A percentile compares a stretch with the other conserved stretches of the same genome.
Conservation (phyloP, 2,329 filamentous ascomycete species). For the Periconia sp. region DNA sequence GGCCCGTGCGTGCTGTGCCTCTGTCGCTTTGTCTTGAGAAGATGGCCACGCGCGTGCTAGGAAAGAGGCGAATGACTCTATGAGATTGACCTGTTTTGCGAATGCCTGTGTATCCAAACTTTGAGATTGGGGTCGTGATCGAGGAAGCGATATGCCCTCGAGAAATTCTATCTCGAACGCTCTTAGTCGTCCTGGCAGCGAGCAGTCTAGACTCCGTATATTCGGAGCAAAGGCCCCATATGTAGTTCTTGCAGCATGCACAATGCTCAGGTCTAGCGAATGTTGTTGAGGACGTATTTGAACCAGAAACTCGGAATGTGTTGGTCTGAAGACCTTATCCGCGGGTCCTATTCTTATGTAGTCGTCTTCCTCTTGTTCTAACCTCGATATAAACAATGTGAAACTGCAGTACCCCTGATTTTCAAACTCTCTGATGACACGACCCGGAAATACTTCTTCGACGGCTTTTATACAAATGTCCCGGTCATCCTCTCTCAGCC, state of each 20-base stretch:
- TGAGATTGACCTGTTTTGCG: slow-evolving; percentile 24
- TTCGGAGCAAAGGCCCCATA: slow-evolving; percentile 34
- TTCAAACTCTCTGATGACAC: slow-evolving; percentile 16
- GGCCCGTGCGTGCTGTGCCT: slow-evolving; percentile 11
- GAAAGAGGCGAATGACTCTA: slow-evolving; percentile 35
- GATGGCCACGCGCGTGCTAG: slow-evolving; percentile 32
- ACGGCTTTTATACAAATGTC: slow-evolving; percentile 16
- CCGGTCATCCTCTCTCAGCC: slow-evolving; percentile 13
- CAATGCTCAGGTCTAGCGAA: slow-evolving; percentile 26
- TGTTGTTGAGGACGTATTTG: slow-evolving; percentile 36
- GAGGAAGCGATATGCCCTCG: slow-evolving; percentile 28
- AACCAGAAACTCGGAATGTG: slow-evolving; percentile 18
- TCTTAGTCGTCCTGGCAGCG: slow-evolving; percentile 16
- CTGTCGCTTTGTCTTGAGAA: background rate
- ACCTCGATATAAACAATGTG: slow-evolving; percentile 19
- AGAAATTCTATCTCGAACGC: slow-evolving; percentile 36
- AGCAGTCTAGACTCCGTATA: slow-evolving; percentile 11
- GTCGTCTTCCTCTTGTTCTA: too few relatives aligned
- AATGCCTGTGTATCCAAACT: slow-evolving; percentile 2
- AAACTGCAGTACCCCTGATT: slow-evolving; percentile 33
- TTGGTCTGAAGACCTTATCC: too few relatives aligned
- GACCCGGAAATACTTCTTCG: slow-evolving; percentile 5
- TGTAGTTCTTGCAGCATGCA: slow-evolving; percentile 19
- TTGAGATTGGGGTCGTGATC: slow-evolving; percentile 11
- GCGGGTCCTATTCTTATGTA: too few relatives aligned